phyloP scores from a whole-genome alignment of 2,329 filamentous ascomycete species.

The Fusarium tuaranense region DNA sequence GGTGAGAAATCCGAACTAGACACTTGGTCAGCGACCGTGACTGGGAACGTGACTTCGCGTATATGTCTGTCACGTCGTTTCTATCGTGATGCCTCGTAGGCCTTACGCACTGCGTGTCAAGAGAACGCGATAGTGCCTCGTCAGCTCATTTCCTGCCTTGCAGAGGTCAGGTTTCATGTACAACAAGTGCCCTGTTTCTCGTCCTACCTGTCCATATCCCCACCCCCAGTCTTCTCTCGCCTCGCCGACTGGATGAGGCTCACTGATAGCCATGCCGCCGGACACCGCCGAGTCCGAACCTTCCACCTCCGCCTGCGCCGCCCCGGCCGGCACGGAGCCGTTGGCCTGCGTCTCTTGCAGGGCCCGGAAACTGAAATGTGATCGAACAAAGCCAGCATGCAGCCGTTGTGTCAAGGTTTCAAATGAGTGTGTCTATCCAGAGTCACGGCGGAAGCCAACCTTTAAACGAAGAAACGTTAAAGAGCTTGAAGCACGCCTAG shows the following conservation, averaged over 20 bases:
- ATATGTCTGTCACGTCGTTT: slow-evolving; percentile 15
- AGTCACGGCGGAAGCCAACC: slow-evolving; percentile 87
- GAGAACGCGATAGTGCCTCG: slow-evolving; percentile 4
- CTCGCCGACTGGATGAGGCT: slow-evolving; percentile 31
- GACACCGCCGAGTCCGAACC: slow-evolving; percentile 40
- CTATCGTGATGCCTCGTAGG: slow-evolving; percentile 22
- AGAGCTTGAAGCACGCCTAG: slow-evolving; percentile 87
- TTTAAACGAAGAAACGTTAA: slow-evolving; percentile 92
- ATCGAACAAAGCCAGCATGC: slow-evolving; percentile 83
- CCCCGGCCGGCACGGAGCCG: slow-evolving; percentile 50
- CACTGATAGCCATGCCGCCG: slow-evolving; percentile 31
- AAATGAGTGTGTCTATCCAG: slow-evolving; percentile 87
- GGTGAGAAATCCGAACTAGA: slow-evolving; percentile 25
- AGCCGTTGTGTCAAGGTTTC: slow-evolving; percentile 81
- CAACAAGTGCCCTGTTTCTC: background rate
- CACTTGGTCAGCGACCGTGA: slow-evolving; percentile 16
- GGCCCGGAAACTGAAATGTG: slow-evolving; percentile 87
- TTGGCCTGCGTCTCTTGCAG: slow-evolving; percentile 88
- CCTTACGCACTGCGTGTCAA: slow-evolving; percentile 14
- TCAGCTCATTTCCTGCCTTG: slow-evolving; percentile 4
- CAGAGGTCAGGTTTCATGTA: background rate
- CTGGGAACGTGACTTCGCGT: slow-evolving; percentile 33
- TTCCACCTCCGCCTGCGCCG: slow-evolving; percentile 17
- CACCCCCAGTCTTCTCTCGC: background rate
- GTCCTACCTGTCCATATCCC: background rate